phyloP scores from a whole-genome alignment of 2,329 filamentous ascomycete species.

The Phyllosticta citrichinensis region DNA sequence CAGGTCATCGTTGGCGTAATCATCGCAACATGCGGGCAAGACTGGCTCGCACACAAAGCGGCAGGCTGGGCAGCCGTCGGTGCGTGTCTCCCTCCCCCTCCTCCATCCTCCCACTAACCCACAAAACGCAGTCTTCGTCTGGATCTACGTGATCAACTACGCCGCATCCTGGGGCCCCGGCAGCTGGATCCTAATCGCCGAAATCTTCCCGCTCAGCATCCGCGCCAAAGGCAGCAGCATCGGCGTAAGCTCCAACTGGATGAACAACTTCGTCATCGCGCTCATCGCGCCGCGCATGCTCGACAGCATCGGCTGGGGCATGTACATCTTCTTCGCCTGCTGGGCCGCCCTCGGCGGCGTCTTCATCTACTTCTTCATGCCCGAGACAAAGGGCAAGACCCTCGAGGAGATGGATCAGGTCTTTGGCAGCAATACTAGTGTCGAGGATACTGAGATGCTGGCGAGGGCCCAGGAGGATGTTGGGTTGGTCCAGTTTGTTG shows the following conservation, averaged over 20 bases:
- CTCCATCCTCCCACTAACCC: conserved; percentile 8
- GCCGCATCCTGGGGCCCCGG: conserved; percentile 70
- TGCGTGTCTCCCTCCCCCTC: background rate
- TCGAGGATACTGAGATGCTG: background rate
- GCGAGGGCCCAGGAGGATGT: background rate
- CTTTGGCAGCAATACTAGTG: conserved; percentile 10
- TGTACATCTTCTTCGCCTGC: conserved; percentile 20
- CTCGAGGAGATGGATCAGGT: conserved; percentile 24
- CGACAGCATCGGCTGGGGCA: conserved; percentile 41
- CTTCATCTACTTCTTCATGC: conserved; percentile 19
- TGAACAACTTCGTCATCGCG: conserved; percentile 53
- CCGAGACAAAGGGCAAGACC: conserved; percentile 23
- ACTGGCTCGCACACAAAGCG: conserved; percentile 40
- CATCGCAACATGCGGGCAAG: conserved; percentile 41
- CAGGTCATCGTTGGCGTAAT: conserved; percentile 27
- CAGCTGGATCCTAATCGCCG: conserved; percentile 48
- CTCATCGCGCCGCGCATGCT: conserved; percentile 57
- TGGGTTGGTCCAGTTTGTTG: background rate
- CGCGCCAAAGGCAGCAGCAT: conserved; percentile 39
- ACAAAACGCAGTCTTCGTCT: conserved; percentile 14
- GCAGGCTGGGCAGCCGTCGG: conserved; percentile 44
- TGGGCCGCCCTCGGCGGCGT: conserved; percentile 17
- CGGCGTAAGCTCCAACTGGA: conserved; percentile 47
- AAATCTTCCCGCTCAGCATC: conserved; percentile 35
- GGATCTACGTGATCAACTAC: conserved; percentile 37